Base-by-base conservation (phyloP, 306 rosid species). In the Astragalus membranaceus region DNA sequence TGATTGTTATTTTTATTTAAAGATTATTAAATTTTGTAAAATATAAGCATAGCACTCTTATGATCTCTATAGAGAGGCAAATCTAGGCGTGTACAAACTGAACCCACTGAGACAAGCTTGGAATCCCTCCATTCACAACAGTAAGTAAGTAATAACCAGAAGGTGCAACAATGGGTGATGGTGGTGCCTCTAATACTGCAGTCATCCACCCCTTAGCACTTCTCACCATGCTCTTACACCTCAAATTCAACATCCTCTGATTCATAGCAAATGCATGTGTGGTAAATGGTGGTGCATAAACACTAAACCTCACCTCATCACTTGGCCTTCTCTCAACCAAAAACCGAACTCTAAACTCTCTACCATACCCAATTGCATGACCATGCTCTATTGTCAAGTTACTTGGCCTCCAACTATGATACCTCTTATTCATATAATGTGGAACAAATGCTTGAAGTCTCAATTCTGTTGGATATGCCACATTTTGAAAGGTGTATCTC, bases 391-490 rank as follows among this genome's bases (percentile, higher is more conserved):
- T 36, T 14, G 87, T 83, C 78, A 92, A 41, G 42, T 86, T 88
- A 16, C 17, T 50, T 0, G 96, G 92, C 73, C 92, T 83, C 61
- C 11, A 26, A 16, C 10, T 7, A 46, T 88, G 79, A 78, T 81
- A 78, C 72, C 80, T 67, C 1, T 14, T 64, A 0, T 80, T 72
- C 86, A 84, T 75, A 53, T 92, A 87, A 51, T 81, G 66, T 7
- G 96, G 98, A 75, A 84, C 72, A 74, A 85, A 93, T 59, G 97
- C 94, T 84, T 93, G 90, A 44, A 90, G 78, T 43, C 94, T 84
- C 0, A 93, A 80, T 67, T 93, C 96, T 1, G 98, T 93, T 44
- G 96, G 94, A 75, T 77, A 90, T 10, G 75, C 63, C 16, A 84
- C 92, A 41, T 78, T 76, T 7, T 15, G 74, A 69, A 73, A 85